A percentile compares a stretch with the other conserved stretches of the same genome.
Evolutionary conservation across 2,329 filamentous ascomycete species (phyloP).

Genomic region (Phialocephala subalpina): DNA sequence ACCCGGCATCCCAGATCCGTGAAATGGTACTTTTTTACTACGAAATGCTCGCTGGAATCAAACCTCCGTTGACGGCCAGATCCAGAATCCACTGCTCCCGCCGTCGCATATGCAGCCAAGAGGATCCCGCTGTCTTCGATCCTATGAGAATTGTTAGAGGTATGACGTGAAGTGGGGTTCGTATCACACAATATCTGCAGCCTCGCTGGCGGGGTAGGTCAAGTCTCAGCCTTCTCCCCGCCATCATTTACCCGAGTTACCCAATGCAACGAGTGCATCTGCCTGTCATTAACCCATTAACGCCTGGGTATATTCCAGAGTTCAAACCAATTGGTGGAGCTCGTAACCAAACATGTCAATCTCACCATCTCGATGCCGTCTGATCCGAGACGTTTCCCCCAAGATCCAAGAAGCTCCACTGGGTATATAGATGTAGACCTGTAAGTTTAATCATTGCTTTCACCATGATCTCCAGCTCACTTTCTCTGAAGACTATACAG

Average conservation of each 20-base stretch:
- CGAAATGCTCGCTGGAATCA: background rate
- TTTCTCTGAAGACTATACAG: constrained; percentile 23
- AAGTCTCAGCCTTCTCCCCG: constrained; percentile 9
- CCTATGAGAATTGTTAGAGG: background rate
- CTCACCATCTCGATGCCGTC: constrained; percentile 5
- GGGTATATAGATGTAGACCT: background rate
- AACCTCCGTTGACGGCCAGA: background rate
- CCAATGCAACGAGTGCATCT: background rate
- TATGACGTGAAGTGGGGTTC: constrained; percentile 15
- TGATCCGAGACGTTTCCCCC: background rate
- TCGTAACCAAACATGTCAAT: background rate
- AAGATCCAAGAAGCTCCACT: background rate
- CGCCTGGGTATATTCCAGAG: background rate
- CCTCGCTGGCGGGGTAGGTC: constrained; percentile 11
- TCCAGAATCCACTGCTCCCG: background rate
- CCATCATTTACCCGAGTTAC: background rate
- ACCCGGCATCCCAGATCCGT: background rate
- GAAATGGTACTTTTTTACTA: no score
- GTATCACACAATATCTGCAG: constrained; percentile 12
- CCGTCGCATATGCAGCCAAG: background rate
- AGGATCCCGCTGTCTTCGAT: background rate
- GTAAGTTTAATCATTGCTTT: background rate
- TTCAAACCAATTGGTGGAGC: background rate
- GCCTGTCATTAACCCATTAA: background rate
- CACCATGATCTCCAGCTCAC: constrained; percentile 27